Evolutionary conservation across 2,329 filamentous ascomycete genomes (phyloP).

Genomic region (Hansfordia pulvinata): DNA sequence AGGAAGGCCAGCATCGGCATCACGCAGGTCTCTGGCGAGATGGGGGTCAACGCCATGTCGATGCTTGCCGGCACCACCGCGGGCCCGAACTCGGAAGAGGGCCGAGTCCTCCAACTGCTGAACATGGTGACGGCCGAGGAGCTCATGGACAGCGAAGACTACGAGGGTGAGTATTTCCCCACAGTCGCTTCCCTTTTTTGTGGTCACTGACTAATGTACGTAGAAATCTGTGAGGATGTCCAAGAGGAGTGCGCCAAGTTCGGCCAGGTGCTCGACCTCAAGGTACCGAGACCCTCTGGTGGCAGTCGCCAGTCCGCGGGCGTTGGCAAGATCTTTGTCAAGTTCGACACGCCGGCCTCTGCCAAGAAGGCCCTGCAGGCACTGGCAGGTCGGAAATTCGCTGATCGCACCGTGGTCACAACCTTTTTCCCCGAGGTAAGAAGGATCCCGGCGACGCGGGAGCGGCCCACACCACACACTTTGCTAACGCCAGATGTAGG

Average conservation of each 20-base stretch:
- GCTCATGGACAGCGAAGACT: slow-evolving; percentile 85
- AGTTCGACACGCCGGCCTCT: slow-evolving; percentile 67
- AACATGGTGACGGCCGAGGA: slow-evolving; percentile 99
- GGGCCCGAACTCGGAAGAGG: slow-evolving; percentile 56
- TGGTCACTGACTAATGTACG: slow-evolving; percentile 18
- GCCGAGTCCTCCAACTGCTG: slow-evolving; percentile 77
- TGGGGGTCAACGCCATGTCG: slow-evolving; percentile 95
- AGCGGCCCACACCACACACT: background rate
- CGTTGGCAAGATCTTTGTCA: slow-evolving; percentile 96
- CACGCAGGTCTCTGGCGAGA: slow-evolving; percentile 86
- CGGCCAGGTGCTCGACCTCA: slow-evolving; percentile 73
- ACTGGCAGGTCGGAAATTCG: slow-evolving; percentile 91
- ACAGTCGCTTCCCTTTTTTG: background rate
- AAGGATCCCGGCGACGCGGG: background rate
- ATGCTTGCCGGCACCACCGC: slow-evolving; percentile 88
- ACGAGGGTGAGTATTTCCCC: slow-evolving; percentile 56
- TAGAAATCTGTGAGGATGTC: slow-evolving; percentile 95
- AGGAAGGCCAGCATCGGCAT: slow-evolving; percentile 82
- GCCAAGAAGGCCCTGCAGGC: slow-evolving; percentile 76
- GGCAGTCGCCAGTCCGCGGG: slow-evolving; percentile 75
- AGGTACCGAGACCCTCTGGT: slow-evolving; percentile 77
- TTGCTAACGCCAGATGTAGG: slow-evolving; percentile 36
- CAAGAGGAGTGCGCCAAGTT: slow-evolving; percentile 88
- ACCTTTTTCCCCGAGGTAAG: slow-evolving; percentile 90
- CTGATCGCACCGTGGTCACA: slow-evolving; percentile 87